phyloP scores from a whole-genome alignment of 78 protist species.

The Mastigamoeba balamuthi region DNA sequence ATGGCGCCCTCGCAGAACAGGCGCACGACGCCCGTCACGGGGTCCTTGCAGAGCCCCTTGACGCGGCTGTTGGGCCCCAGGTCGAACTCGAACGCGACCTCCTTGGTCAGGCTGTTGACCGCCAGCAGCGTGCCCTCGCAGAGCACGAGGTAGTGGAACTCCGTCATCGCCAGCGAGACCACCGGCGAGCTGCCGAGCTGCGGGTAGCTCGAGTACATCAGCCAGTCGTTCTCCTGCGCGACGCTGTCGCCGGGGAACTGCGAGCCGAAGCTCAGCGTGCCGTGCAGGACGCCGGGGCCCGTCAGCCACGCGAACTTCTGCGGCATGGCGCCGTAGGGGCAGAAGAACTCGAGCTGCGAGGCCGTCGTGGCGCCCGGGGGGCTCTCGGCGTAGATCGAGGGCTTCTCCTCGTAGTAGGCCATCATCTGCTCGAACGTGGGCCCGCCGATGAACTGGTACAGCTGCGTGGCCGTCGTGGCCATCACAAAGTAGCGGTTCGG shows the following conservation, averaged over 20 bases:
- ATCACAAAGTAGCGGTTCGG: constrained; percentile 28
- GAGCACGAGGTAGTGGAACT: constrained; percentile 55
- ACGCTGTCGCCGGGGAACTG: constrained; percentile 47
- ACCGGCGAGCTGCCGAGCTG: no score
- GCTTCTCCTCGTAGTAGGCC: not conserved
- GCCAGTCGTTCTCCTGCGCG: not conserved
- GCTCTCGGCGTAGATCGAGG: not conserved
- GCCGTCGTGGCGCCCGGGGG: constrained; percentile 38
- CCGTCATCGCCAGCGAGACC: constrained; percentile 31
- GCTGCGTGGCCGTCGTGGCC: constrained; percentile 52
- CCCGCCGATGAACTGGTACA: constrained; percentile 52
- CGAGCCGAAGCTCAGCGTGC: constrained; percentile 38
- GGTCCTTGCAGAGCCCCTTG: constrained; percentile 25
- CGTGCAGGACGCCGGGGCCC: constrained; percentile 37
- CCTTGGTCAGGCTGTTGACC: constrained; percentile 27
- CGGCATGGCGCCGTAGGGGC: no score
- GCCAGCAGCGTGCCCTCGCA: constrained; percentile 42
- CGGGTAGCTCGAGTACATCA: not conserved
- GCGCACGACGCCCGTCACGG: constrained; percentile 28
- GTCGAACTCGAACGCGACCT: constrained; percentile 28
- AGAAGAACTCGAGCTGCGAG: no score
- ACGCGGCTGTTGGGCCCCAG: constrained; percentile 9
- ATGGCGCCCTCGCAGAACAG: constrained; percentile 19
- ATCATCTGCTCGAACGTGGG: constrained; percentile 38
- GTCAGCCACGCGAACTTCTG: constrained; percentile 63